phyloP scores from a whole-genome alignment of 2,329 filamentous ascomycete species.

The Paecilomyces formosus region DNA sequence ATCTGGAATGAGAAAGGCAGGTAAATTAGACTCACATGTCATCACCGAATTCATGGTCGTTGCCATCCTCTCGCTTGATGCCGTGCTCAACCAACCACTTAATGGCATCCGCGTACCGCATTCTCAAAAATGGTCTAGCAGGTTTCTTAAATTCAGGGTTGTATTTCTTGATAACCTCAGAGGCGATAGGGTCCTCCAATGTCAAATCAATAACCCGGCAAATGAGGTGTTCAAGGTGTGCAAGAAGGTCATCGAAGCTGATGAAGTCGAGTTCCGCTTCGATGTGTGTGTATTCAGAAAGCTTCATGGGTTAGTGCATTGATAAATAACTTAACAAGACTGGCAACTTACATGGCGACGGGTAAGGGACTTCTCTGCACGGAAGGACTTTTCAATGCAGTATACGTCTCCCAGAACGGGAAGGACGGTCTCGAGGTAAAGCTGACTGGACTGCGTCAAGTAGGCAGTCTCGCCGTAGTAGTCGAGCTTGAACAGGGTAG shows the following conservation, averaged over 20 bases:
- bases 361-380: conserved; percentile 91
- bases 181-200: conserved; percentile 64
- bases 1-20: background rate
- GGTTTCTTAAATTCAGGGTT: conserved; percentile 87
- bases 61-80: conserved; percentile 86
- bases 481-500: conserved; percentile 80
- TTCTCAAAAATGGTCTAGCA: conserved; percentile 79
- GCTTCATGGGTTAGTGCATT: conserved; percentile 8
- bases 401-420: conserved; percentile 90
- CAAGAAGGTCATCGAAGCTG: conserved; percentile 78
- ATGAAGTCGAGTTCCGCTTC: conserved; percentile 97
- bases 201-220: conserved; percentile 76
- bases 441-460: conserved; percentile 91
- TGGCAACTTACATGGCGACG: conserved; percentile 57
- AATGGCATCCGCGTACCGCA: conserved; percentile 92
- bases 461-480: conserved; percentile 89
- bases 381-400: conserved; percentile 98
- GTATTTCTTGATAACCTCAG: conserved; percentile 69
- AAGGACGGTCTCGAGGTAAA: conserved; percentile 93
- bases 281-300: conserved; percentile 94
- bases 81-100: conserved; percentile 86
- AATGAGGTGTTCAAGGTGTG: conserved; percentile 79
- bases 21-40: conserved; percentile 58
- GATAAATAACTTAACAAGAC: background rate
- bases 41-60: conserved; percentile 86